These are phyloP conservation scores for Corymbia calophylla DNA, from an alignment of 441 rosid genomes.

Conservation along the genomic window DNA sequence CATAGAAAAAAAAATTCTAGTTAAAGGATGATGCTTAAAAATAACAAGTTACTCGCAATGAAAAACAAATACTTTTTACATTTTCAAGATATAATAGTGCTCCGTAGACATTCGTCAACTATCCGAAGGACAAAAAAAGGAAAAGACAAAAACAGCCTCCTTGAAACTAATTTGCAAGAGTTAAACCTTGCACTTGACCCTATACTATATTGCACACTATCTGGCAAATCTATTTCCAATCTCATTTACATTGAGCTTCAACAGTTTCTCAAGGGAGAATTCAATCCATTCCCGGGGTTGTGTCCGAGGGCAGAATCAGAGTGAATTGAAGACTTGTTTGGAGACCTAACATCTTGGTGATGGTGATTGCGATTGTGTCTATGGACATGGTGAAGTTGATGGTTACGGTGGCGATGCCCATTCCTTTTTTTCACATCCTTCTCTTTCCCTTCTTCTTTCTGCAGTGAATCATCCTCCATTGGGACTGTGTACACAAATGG, in stretches of 20 bases:
- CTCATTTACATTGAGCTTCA: neutral
- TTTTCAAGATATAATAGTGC: neutral
- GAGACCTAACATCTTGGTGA: slow-evolving; percentile 6
- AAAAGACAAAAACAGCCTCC: neutral
- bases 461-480: neutral
- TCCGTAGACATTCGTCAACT: neutral
- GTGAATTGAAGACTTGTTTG: slow-evolving; percentile 18
- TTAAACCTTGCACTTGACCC: neutral
- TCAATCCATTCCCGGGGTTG: slow-evolving; percentile 21
- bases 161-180: neutral
- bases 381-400: slow-evolving; percentile 16
- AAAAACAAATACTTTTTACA: neutral
- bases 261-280: slow-evolving; percentile 36
- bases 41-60: neutral
- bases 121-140: neutral
- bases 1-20: neutral
- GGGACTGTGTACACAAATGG: slow-evolving; percentile 56
- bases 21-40: neutral
- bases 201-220: neutral
- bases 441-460: slow-evolving; percentile 15
- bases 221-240: neutral
- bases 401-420: slow-evolving; percentile 18
- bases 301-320: slow-evolving; percentile 19
- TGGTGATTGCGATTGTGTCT: neutral
- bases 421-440: slow-evolving; percentile 16